These are phyloP conservation scores for Cladorrhinum sp. DNA, from an alignment of 2,329 filamentous ascomycete species.

Conservation along the genomic window DNA sequence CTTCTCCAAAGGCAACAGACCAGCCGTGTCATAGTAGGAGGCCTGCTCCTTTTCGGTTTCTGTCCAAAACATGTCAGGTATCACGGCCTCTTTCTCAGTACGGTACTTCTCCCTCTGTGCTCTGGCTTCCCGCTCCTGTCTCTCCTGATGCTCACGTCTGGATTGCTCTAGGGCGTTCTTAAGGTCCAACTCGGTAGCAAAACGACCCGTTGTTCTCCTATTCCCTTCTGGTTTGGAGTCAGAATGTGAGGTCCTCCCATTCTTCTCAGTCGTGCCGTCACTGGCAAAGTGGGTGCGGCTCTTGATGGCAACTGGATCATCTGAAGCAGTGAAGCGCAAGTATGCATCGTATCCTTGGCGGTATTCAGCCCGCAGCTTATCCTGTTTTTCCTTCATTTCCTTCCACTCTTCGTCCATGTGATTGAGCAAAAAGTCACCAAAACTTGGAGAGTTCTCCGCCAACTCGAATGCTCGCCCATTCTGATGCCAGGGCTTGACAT, in stretches of 20 bases:
- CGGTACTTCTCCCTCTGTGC: conserved; percentile 65
- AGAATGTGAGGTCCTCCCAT: conserved; percentile 40
- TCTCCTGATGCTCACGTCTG: conserved; percentile 66
- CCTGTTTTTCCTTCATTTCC: conserved; percentile 38
- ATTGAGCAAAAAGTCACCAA: conserved; percentile 46
- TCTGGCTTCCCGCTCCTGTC: conserved; percentile 59
- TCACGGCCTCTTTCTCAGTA: conserved; percentile 71
- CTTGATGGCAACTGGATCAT: conserved; percentile 52
- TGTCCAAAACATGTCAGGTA: conserved; percentile 67
- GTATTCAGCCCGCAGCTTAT: conserved; percentile 41
- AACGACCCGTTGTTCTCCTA: conserved; percentile 48
- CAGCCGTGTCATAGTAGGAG: conserved; percentile 63
- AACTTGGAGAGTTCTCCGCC: conserved; percentile 37
- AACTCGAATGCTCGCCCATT: conserved; percentile 45
- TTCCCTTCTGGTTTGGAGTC: conserved; percentile 58
- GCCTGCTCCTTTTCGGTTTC: conserved; percentile 56
- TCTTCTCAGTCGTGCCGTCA: conserved; percentile 36
- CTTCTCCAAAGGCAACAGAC: conserved; percentile 61
- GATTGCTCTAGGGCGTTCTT: conserved; percentile 71
- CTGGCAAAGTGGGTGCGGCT: conserved; percentile 53
- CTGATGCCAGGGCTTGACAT: conserved; percentile 46
- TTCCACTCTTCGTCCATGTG: conserved; percentile 43
- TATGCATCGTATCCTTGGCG: conserved; percentile 49
- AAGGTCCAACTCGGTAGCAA: conserved; percentile 69
- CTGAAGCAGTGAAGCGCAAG: conserved; percentile 54